phyloP scores from a whole-genome alignment of 202 grass and related monocot genomes.

The Cymbopogon flexuosus region DNA sequence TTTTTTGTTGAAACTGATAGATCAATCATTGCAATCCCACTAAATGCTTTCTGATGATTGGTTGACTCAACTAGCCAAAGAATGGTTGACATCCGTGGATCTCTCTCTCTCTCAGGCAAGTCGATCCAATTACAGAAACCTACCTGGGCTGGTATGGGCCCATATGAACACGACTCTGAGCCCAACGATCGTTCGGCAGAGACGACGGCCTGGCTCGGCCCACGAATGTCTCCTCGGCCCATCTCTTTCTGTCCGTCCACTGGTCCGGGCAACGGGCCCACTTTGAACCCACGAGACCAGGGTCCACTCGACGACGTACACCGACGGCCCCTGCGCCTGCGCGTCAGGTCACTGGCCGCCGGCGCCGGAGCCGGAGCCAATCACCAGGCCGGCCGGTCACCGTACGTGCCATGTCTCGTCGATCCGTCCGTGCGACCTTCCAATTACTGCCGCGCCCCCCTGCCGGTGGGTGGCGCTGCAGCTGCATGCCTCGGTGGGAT shows the following conservation, averaged over 20 bases:
- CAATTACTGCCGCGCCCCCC: not conserved
- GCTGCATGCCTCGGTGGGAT: too few species aligned
- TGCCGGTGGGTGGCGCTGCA: constrained; percentile 1
- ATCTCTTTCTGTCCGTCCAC: too few species aligned
- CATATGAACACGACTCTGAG: not conserved
- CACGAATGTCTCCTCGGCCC: too few species aligned
- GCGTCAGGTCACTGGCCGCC: too few species aligned
- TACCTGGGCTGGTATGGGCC: not conserved
- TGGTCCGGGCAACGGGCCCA: too few species aligned
- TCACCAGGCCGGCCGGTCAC: not conserved
- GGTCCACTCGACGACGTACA: not conserved
- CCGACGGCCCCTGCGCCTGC: not conserved
- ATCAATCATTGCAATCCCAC: too few species aligned
- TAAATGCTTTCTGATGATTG: too few species aligned
- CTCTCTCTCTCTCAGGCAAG: not conserved
- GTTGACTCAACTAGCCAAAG: too few species aligned
- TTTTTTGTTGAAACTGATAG: too few species aligned
- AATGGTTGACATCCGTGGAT: too few species aligned
- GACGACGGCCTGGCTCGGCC: too few species aligned
- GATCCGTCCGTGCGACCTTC: not conserved
- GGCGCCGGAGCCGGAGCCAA: not conserved
- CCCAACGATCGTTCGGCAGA: not conserved
- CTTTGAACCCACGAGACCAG: not conserved
- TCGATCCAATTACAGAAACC: not conserved
- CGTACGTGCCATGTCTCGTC: too few species aligned